phyloP scores from a whole-genome alignment of 306 rosid species.

The Hippophae gyantsensis region DNA sequence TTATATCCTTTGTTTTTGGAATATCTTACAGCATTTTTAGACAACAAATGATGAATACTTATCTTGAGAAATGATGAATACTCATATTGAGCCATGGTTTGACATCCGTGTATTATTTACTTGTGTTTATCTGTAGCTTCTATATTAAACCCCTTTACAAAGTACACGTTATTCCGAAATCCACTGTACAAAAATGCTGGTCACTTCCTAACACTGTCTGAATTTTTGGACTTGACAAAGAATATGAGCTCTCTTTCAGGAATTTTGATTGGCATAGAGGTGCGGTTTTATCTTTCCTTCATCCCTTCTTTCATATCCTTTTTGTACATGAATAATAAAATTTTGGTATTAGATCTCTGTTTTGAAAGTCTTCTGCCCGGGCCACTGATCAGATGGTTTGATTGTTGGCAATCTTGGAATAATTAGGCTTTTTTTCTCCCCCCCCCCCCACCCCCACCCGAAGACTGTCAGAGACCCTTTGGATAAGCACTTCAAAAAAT shows the following conservation, averaged over 20 bases:
- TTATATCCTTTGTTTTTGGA: too few relatives aligned
- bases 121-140: constrained; percentile 46
- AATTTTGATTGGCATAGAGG: constrained; percentile 67
- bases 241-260: constrained; percentile 54
- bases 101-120: constrained; percentile 19
- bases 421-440: too few relatives aligned
- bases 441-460: too few relatives aligned
- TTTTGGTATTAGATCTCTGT: neutral
- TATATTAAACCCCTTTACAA: constrained; percentile 36
- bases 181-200: constrained; percentile 42
- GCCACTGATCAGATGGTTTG: neutral
- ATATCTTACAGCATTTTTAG: neutral
- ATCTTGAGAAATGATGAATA: neutral
- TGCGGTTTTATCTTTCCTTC: constrained; percentile 18
- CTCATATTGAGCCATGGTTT: constrained; percentile 5
- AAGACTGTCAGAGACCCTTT: too few relatives aligned
- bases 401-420: neutral
- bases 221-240: constrained; percentile 70
- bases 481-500: too few relatives aligned
- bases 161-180: constrained; percentile 40
- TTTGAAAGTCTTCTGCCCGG: neutral
- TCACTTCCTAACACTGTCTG: constrained; percentile 38
- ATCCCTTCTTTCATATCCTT: neutral
- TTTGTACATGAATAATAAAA: neutral
- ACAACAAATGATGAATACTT: constrained; percentile 1